These are phyloP conservation scores for Metschnikowia corniflorae DNA, from an alignment of 805 yeast species.

Conservation along the genomic window DNA sequence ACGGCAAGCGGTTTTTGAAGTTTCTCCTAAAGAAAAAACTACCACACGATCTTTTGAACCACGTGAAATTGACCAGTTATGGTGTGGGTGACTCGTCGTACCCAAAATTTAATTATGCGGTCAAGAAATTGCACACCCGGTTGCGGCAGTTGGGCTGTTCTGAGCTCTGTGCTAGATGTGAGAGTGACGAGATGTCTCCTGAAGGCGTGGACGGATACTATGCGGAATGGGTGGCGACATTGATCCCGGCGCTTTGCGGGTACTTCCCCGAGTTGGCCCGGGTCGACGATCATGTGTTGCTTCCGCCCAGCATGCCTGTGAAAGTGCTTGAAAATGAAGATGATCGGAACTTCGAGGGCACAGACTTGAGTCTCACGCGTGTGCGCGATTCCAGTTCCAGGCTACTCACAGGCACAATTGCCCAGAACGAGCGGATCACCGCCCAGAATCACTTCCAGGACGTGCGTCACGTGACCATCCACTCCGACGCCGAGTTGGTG, in stretches of 20 bases:
- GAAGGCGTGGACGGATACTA: slow-evolving; percentile 79
- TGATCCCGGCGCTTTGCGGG: slow-evolving; percentile 31
- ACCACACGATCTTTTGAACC: slow-evolving; percentile 55
- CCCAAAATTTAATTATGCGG: slow-evolving; percentile 85
- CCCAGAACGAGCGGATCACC: slow-evolving; percentile 60
- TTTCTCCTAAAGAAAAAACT: slow-evolving; percentile 66
- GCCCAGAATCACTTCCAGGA: slow-evolving; percentile 80
- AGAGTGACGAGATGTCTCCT: slow-evolving; percentile 81
- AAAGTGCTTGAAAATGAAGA: slow-evolving; percentile 5
- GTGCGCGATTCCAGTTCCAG: background rate
- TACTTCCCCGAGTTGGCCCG: slow-evolving; percentile 22
- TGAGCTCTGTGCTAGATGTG: slow-evolving; percentile 71
- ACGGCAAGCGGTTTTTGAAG: slow-evolving; percentile 70
- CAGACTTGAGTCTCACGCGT: slow-evolving; percentile 11
- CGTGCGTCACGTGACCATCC: slow-evolving; percentile 60
- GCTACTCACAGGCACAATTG: slow-evolving; percentile 44
- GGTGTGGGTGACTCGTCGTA: slow-evolving; percentile 95
- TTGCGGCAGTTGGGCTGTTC: slow-evolving; percentile 76
- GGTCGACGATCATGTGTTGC: slow-evolving; percentile 24
- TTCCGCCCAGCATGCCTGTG: slow-evolving; percentile 27
- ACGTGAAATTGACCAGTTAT: slow-evolving; percentile 64
- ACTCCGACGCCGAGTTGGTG: slow-evolving; percentile 21
- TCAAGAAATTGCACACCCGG: slow-evolving; percentile 75
- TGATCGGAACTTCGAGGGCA: background rate
- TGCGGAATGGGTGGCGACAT: slow-evolving; percentile 63